Conservation (phyloP, 805 yeast genomes). For the Candida hungchunana region DNA sequence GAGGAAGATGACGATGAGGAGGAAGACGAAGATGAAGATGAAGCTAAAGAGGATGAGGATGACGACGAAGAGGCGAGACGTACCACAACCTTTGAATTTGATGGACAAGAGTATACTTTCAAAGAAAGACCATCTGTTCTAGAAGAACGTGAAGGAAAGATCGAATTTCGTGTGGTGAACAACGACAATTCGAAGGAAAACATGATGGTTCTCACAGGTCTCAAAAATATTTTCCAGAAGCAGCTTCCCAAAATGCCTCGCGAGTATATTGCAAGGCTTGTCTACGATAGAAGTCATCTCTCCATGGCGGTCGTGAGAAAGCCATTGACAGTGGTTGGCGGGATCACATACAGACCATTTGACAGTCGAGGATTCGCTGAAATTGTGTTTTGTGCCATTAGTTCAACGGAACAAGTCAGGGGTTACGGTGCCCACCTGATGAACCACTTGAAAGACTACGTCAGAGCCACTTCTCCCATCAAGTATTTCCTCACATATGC, state of each 20-base stretch:
- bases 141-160: slow-evolving; percentile 89
- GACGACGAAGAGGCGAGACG: slow-evolving; percentile 34
- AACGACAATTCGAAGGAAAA: slow-evolving; percentile 87
- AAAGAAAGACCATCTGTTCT: slow-evolving; percentile 91
- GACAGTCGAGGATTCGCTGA: slow-evolving; percentile 90
- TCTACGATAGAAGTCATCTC: slow-evolving; percentile 89
- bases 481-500: slow-evolving; percentile 92
- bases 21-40: slow-evolving; percentile 23
- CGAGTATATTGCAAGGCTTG: slow-evolving; percentile 91
- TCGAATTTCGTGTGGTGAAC: slow-evolving; percentile 94
- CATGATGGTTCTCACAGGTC: slow-evolving; percentile 88
- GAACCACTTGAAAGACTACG: slow-evolving; percentile 97
- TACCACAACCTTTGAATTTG: slow-evolving; percentile 42
- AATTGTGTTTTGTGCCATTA: slow-evolving; percentile 96
- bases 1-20: slow-evolving; percentile 22
- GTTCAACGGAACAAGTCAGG: slow-evolving; percentile 94
- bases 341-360: slow-evolving; percentile 94
- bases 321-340: slow-evolving; percentile 95
- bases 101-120: slow-evolving; percentile 76
- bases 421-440: slow-evolving; percentile 98
- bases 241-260: slow-evolving; percentile 99
- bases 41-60: slow-evolving; percentile 25
- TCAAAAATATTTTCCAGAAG: slow-evolving; percentile 93
- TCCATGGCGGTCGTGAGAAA: slow-evolving; percentile 95
- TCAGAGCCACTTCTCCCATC: slow-evolving; percentile 79